Evolutionary conservation across 345 rosid species (phyloP), one percentile per base, ranked within the genome.

Genomic region (Alliaria petiolata): DNA sequence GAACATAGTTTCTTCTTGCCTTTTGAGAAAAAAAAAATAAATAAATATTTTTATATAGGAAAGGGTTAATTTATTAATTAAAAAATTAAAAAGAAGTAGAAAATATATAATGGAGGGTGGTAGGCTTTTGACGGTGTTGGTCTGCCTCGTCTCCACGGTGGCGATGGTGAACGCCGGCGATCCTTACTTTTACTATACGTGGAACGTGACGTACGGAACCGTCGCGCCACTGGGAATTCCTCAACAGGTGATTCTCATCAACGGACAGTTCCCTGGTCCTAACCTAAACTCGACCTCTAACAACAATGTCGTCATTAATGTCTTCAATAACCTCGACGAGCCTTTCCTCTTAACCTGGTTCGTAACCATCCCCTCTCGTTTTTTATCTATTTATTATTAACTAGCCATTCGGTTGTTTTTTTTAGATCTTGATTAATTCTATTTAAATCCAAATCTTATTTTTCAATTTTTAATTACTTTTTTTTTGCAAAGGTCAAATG

Each of bases 151-250:
- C 65, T 61, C 71, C 11, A 78, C 76, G 26, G 82, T 66, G 39
- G 71, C 83, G 9, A 8, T 71, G 44, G 95, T 76, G 7, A 62
- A 52, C 19, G 86, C 86, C 50, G 98, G 81, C n/a, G 96, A 90
- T 45, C 98, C 96, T 2, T 83, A 84, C 67, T 49, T 92, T 25
- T 84, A 58, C 61, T 88, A 81, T 82, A 80, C 84, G 20, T 92
- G 98, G 96, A 86, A 90, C 8, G 77, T 92, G 66, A 86, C 89
- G 5, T 90, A 90, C 19, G 96, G 96, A 49, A 86, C 86, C 70
- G 71, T 65, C 47, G 68, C 95, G 28, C 98, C 98, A 4, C 73
- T 90, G 13, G 92, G 95, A 2, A 80, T 84, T 42, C 91, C 93
- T 8, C 95, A 92, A 65, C 84, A 85, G 62, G 95, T 60, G 35